These are phyloP conservation scores for Metschnikowia cubensis DNA, from an alignment of 805 yeast species.

Conservation along the genomic window DNA sequence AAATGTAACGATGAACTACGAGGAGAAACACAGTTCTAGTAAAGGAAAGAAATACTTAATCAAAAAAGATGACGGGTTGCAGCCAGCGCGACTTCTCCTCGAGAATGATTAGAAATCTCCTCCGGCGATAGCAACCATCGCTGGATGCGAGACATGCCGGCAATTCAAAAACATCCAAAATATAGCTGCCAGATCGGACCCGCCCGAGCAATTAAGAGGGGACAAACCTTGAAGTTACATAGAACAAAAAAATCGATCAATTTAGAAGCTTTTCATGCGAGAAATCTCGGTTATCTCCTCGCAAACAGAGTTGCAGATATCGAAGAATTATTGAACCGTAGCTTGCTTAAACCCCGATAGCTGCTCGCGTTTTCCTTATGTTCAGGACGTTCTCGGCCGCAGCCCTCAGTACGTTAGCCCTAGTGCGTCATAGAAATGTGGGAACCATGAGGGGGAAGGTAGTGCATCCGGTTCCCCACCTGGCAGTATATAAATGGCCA, in stretches of 20 bases:
- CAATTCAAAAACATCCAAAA: background rate
- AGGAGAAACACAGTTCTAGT: background rate
- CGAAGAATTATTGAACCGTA: background rate
- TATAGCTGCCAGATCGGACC: too few relatives aligned
- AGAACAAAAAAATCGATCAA: background rate
- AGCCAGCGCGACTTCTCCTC: background rate
- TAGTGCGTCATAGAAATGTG: background rate
- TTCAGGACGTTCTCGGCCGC: background rate
- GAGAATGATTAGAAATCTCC: background rate
- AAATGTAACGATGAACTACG: background rate
- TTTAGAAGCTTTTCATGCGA: background rate
- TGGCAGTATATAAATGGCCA: conserved; percentile 1
- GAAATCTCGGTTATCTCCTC: background rate
- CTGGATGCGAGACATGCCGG: background rate
- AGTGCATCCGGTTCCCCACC: background rate
- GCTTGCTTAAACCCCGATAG: background rate
- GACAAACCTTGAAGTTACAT: background rate
- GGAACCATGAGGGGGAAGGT: conserved; percentile 1
- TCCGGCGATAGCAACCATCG: background rate
- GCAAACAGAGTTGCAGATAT: background rate
- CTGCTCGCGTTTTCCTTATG: background rate
- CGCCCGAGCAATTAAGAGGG: background rate
- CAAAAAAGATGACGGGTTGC: background rate
- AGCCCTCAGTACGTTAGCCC: background rate
- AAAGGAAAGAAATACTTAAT: background rate